A percentile compares a stretch with the other conserved stretches of the same genome.
These are phyloP conservation scores for Tolypocladium cylindrosporum DNA, from an alignment of 2,329 filamentous ascomycete genomes.

Conservation along the genomic window DNA sequence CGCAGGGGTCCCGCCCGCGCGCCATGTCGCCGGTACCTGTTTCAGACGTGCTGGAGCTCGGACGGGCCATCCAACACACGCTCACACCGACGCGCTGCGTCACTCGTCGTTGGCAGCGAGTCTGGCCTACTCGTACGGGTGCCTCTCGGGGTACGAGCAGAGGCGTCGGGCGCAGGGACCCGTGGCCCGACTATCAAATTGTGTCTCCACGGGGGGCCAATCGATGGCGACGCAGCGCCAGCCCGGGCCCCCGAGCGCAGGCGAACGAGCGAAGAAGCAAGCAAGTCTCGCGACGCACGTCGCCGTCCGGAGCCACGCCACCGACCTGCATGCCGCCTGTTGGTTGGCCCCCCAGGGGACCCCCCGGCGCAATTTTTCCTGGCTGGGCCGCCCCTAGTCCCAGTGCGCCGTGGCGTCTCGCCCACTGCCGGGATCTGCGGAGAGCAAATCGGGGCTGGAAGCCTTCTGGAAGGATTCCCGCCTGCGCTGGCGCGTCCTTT, in stretches of 20 bases:
- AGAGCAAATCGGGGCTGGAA: background rate
- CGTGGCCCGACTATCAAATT: background rate
- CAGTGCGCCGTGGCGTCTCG: background rate
- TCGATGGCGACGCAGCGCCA: background rate
- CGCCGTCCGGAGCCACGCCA: background rate
- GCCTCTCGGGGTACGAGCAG: background rate
- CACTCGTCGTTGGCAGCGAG: background rate
- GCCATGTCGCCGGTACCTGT: background rate
- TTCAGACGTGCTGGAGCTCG: background rate
- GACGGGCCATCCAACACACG: background rate
- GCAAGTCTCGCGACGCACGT: background rate
- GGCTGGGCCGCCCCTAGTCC: background rate
- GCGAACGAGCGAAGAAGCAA: background rate
- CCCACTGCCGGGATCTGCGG: constrained; percentile 1
- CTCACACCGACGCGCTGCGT: too few species aligned
- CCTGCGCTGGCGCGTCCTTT: background rate
- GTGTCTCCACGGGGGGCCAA: background rate
- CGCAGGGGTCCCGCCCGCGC: background rate
- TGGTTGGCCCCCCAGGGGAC: background rate
- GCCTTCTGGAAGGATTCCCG: background rate
- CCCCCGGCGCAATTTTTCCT: background rate
- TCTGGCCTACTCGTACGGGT: too few species aligned
- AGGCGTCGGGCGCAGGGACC: background rate
- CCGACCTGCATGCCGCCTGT: background rate
- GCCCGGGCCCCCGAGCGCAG: background rate